Base-by-base conservation (phyloP, 352 stramenopile species). In the Pythium aristosporum region DNA sequence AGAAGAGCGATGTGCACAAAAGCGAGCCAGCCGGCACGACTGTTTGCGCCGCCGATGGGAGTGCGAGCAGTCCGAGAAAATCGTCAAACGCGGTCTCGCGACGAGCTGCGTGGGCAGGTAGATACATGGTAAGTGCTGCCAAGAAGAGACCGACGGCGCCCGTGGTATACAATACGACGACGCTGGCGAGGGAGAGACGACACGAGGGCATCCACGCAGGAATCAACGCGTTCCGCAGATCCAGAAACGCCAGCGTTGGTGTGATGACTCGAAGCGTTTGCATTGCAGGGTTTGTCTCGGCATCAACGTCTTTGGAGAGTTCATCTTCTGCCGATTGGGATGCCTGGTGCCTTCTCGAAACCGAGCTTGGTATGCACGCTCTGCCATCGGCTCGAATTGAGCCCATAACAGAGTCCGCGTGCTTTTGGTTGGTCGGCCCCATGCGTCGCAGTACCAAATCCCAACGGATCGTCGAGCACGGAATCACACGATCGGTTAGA, bases 91-190 rank as follows among this genome's bases (percentile, higher is more conserved):
- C 37, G 10, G 34, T 9, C 2, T 39, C 34, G 20, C 15, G 51
- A 23, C 25, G 10, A 6, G 30, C 36, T 28, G 60, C 30, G 20
- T 36, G 47, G 4, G 54, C 43, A 6, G 63, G 63, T 4, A 68
- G 41, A 32, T 69, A 69, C 63, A 69, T 69, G 13, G 64, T 66
- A 32, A 71, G 57, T 15, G 57, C 64, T 41, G 41, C 57, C 15
- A 65, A 41, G 13, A 55, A 4, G 4, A 69, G n/a, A 2, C 63
- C 63, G 32, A 61, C 9, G 10, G 41, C 28, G 2, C 54, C 54
- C 11, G 11, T 52, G 5, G n/a, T 47, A 23, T 57, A 57, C 34
- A 65, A 23, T 10, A 25, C 23, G 25, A 43, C n/a, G 10, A 28
- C 58, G 2, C 8, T 41, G n/a, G 39, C 9, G 15, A 48, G 37